phyloP scores from a whole-genome alignment of 805 yeast genomes.

The Debaryomyces castellii region DNA sequence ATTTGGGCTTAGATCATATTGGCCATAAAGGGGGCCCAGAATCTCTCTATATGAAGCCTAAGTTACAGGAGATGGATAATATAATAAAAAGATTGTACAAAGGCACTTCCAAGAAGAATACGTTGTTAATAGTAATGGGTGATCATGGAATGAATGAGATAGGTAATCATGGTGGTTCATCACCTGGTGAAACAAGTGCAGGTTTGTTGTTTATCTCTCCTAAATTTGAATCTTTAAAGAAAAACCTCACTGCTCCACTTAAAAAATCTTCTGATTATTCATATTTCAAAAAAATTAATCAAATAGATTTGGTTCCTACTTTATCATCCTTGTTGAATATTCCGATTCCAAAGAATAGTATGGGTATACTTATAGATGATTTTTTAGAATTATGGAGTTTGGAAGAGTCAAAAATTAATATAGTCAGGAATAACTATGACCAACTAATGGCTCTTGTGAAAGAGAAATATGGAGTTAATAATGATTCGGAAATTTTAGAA shows the following conservation, averaged over 20 bases:
- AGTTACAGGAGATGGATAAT: slow-evolving; percentile 83
- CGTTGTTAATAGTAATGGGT: slow-evolving; percentile 77
- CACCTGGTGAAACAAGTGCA: slow-evolving; percentile 87
- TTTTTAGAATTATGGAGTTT: slow-evolving; percentile 53
- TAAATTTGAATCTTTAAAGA: slow-evolving; percentile 38
- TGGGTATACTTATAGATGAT: slow-evolving; percentile 68
- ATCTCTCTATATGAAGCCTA: slow-evolving; percentile 75
- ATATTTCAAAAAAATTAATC: slow-evolving; percentile 56
- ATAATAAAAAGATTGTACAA: slow-evolving; percentile 55
- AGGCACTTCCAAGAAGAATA: slow-evolving; percentile 25
- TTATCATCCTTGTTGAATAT: slow-evolving; percentile 58
- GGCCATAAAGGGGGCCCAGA: slow-evolving; percentile 96
- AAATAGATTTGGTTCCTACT: slow-evolving; percentile 74
- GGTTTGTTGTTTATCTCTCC: slow-evolving; percentile 72
- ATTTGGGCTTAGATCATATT: slow-evolving; percentile 92
- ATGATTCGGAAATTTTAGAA: slow-evolving; percentile 6
- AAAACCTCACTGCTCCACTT: slow-evolving; percentile 36
- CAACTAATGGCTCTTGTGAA: slow-evolving; percentile 53
- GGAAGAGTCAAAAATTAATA: slow-evolving; percentile 26
- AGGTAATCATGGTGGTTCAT: slow-evolving; percentile 97
- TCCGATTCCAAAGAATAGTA: slow-evolving; percentile 68
- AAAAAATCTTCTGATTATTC: slow-evolving; percentile 42
- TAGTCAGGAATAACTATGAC: slow-evolving; percentile 54
- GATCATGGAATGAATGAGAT: slow-evolving; percentile 97
- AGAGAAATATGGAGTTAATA: slow-evolving; percentile 29